These are phyloP conservation scores for Boletus sp. DNA, from an alignment of 768 basidiomycete genomes.

Conservation along the genomic window DNA sequence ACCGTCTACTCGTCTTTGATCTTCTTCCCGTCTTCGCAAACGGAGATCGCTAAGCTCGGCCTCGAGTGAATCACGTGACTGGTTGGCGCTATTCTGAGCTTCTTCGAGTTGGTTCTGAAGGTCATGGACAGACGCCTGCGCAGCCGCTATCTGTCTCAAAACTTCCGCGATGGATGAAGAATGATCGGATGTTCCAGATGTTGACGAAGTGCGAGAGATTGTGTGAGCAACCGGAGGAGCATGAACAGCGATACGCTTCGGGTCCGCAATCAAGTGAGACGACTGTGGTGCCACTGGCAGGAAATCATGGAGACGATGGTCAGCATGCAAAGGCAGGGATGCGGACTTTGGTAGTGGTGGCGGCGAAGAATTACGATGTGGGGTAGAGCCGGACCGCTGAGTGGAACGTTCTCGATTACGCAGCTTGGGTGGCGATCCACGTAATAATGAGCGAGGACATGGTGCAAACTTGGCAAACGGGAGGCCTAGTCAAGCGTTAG, in stretches of 20 bases:
- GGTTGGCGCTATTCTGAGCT: slow-evolving; percentile 51
- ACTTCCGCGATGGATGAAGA: slow-evolving; percentile 73
- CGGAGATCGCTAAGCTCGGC: slow-evolving; percentile 71
- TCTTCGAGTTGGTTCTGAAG: slow-evolving; percentile 69
- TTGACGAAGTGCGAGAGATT: slow-evolving; percentile 24
- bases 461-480: slow-evolving; percentile 51
- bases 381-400: slow-evolving; percentile 36
- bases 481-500: slow-evolving; percentile 38
- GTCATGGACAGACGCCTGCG: slow-evolving; percentile 63
- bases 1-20: slow-evolving; percentile 70
- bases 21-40: slow-evolving; percentile 78
- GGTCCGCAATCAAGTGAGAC: slow-evolving; percentile 21
- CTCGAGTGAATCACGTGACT: slow-evolving; percentile 66
- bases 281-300: slow-evolving; percentile 25
- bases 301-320: slow-evolving; percentile 32
- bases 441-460: slow-evolving; percentile 40
- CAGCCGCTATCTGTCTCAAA: slow-evolving; percentile 65
- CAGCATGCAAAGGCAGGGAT: slow-evolving; percentile 72
- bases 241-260: slow-evolving; percentile 27
- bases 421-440: slow-evolving; percentile 55
- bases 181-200: slow-evolving; percentile 46
- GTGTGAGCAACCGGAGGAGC: slow-evolving; percentile 25
- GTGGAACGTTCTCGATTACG: slow-evolving; percentile 57
- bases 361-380: slow-evolving; percentile 66
- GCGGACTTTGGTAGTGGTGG: slow-evolving; percentile 84